Evolutionary conservation across 2,329 filamentous ascomycete species (phyloP), one percentile per base, ranked within the genome.

Genomic region (Colletotrichum musae): DNA sequence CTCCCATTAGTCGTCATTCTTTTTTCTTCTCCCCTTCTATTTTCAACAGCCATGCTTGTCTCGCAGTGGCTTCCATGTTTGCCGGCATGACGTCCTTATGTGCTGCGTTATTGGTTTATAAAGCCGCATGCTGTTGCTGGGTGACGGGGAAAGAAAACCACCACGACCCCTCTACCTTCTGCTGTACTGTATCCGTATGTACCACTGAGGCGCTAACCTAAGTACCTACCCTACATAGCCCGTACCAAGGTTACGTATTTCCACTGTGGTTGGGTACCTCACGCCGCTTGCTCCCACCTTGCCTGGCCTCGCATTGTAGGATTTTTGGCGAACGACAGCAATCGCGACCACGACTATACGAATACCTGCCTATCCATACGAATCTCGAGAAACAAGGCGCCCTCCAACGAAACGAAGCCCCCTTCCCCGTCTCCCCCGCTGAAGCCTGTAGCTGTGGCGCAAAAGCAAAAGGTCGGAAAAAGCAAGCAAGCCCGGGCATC

Each of bases 61-160:
- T 43, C 50, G 43, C 54, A 36, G 32, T 12, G 32, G 32, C 32
- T 36, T 36, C 32, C 32, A 10, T 52, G 48, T 21, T 53, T 68
- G 48, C 50, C 36, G 43, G 54, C 65, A 68, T 68, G 52, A 70
- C 63, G 63, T 70, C 67, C 63, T 57, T 10, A 36, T 2, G 32
- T 28, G 43, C 24, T 36, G 50, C 15, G 52, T 62, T 47, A 48
- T 54, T 70, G 67, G 61, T 69, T 69, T 66, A 60, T 66, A 69
- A 69, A 60, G 62, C 53, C 45, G 6, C 24, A 62, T 64, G 18
- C 16, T 47, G 68, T 70, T 70, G 68, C 68, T 63, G 53, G 64
- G 68, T 70, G 58, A 70, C 67, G 47, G 43, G 54, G 64, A 56
- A 26, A 13, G 21, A 58, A 2, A 7, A 36, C 32, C 32, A 36